phyloP scores from a whole-genome alignment of 2,329 filamentous ascomycete species.

The Xenosphaeropsis pyriputrescens region DNA sequence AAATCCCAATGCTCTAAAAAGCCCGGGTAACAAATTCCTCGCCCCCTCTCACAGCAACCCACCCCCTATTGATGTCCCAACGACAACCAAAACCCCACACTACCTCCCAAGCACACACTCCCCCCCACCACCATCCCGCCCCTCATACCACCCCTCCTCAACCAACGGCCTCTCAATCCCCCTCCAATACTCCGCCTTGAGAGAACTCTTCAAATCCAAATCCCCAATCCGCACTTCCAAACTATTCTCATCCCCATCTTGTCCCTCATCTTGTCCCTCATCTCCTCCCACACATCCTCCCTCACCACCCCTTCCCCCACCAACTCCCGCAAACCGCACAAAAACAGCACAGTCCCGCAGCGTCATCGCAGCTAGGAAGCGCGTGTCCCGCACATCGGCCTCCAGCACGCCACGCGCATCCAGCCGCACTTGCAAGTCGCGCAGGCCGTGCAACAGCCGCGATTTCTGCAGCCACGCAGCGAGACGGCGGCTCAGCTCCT shows the following conservation, averaged over 20 bases:
- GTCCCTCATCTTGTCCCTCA: not conserved
- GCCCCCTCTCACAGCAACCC: too few relatives aligned
- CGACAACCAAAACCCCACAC: too few relatives aligned
- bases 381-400: constrained; percentile 21
- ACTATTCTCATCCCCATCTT: not conserved
- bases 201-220: constrained; percentile 60
- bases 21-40: not conserved
- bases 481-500: constrained; percentile 11
- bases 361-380: constrained; percentile 62
- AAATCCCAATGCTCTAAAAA: too few relatives aligned
- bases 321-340: constrained; percentile 34
- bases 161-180: constrained; percentile 47
- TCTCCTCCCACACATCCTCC: not conserved
- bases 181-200: constrained; percentile 57
- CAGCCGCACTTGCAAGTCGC: constrained; percentile 21
- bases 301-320: constrained; percentile 9
- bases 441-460: constrained; percentile 21
- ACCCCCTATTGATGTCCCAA: too few relatives aligned
- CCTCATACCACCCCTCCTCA: constrained; percentile 52
- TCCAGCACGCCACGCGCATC: constrained; percentile 15
- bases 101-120: not conserved
- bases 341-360: constrained; percentile 68
- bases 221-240: constrained; percentile 51
- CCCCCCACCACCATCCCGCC: constrained; percentile 15
- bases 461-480: constrained; percentile 17